These are phyloP conservation scores for Discostella stelligera DNA, from an alignment of 352 stramenopile species.

Conservation along the genomic window DNA sequence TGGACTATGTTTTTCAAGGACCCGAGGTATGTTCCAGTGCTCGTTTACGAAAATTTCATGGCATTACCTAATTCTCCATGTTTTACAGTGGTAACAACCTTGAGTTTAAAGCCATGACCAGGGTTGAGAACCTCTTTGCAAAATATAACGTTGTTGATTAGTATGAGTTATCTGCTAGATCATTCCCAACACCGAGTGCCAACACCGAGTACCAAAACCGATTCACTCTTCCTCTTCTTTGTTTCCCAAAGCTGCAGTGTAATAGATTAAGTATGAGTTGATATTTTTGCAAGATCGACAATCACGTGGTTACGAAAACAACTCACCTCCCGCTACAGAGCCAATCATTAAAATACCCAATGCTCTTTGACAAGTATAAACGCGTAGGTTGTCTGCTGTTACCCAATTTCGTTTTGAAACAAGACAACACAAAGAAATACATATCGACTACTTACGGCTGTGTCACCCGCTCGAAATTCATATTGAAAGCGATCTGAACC, in stretches of 20 bases:
- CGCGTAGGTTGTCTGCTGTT: not conserved
- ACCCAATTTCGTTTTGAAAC: not conserved
- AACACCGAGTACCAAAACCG: not conserved
- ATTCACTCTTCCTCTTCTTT: slow-evolving; percentile 32
- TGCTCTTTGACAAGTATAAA: slow-evolving; percentile 36
- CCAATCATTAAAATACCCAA: slow-evolving; percentile 85
- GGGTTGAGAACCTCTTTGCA: slow-evolving; percentile 95
- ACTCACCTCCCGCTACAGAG: slow-evolving; percentile 57
- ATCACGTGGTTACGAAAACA: not conserved
- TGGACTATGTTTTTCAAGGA: slow-evolving; percentile 99
- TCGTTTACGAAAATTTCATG: not conserved
- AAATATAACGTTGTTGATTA: slow-evolving; percentile 91
- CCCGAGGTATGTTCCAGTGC: slow-evolving; percentile 8
- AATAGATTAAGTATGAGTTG: not conserved
- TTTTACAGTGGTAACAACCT: slow-evolving; percentile 89
- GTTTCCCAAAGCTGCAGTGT: slow-evolving; percentile 25
- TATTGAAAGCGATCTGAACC: slow-evolving; percentile 85
- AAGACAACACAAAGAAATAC: slow-evolving; percentile 48
- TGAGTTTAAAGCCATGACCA: slow-evolving; percentile 99
- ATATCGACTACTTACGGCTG: slow-evolving; percentile 58
- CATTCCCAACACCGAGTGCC: not conserved
- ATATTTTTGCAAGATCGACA: not conserved
- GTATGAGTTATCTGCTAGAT: slow-evolving; percentile 6
- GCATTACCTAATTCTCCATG: slow-evolving; percentile 79
- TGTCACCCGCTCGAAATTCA: slow-evolving; percentile 63